Conservation (phyloP, 352 stramenopile genomes). For the Phytopythium cucurbitacearum region DNA sequence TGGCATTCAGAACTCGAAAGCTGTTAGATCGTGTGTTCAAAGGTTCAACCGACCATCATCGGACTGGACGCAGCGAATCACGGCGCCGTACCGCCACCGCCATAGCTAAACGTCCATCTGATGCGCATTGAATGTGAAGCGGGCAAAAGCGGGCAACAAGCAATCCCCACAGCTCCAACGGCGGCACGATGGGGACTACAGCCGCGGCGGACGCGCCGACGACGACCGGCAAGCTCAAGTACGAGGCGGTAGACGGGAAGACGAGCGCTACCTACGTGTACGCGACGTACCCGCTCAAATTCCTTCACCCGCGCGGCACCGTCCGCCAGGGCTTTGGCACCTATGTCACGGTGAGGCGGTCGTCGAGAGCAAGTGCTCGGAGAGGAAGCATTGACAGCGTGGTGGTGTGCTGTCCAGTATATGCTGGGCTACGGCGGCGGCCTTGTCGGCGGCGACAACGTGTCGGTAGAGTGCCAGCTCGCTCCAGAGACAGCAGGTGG, state of each 20-base stretch:
- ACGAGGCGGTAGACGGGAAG: constrained; percentile 57
- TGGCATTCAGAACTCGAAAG: too few relatives aligned
- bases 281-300: constrained; percentile 85
- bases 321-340: constrained; percentile 64
- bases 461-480: constrained; percentile 58
- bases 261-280: constrained; percentile 72
- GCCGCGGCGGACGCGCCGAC: not conserved
- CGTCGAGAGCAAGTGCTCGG: not conserved
- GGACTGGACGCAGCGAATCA: too few relatives aligned
- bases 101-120: too few relatives aligned
- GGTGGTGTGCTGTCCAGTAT: constrained; percentile 33
- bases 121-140: too few relatives aligned
- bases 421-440: constrained; percentile 81
- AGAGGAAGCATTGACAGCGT: not conserved
- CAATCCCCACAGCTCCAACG: too few relatives aligned
- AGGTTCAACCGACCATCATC: too few relatives aligned
- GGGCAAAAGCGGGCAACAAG: too few relatives aligned
- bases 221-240: constrained; percentile 52
- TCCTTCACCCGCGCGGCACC: constrained; percentile 66
- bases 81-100: too few relatives aligned
- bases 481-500: constrained; percentile 41
- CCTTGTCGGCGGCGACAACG: constrained; percentile 69
- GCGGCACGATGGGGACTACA: not conserved
- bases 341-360: constrained; percentile 57
- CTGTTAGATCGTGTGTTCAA: too few relatives aligned